These are phyloP conservation scores for Microbotryum intermedium DNA, from an alignment of 1,284 basidiomycete genomes.

Conservation along the genomic window DNA sequence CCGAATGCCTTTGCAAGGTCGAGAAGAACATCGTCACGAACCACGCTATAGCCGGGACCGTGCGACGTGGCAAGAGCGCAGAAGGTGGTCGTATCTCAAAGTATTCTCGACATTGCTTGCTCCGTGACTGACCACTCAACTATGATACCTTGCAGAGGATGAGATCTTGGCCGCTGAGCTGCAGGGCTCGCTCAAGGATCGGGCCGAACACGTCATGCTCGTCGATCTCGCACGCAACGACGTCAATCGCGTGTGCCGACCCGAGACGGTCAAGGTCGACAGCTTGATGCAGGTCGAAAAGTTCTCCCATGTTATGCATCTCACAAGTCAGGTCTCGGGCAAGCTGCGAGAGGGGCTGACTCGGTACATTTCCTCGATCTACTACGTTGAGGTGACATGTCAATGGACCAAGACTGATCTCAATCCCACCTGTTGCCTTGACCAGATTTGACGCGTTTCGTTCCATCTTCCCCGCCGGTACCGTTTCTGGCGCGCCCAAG, in stretches of 20 bases:
- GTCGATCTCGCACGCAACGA: constrained; percentile 99
- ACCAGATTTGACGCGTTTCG: constrained; percentile 92
- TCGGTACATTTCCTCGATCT: constrained; percentile 48
- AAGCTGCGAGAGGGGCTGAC: constrained; percentile 70
- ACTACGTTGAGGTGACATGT: background rate
- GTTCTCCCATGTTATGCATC: constrained; percentile 96
- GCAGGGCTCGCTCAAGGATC: constrained; percentile 79
- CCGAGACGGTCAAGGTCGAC: constrained; percentile 91
- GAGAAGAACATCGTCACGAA: constrained; percentile 87
- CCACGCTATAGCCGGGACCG: constrained; percentile 96
- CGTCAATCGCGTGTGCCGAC: constrained; percentile 93
- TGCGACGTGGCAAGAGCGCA: constrained; percentile 69
- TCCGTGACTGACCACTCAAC: background rate
- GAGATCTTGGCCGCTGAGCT: constrained; percentile 64
- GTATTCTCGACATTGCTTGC: background rate
- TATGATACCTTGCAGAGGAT: constrained; percentile 59
- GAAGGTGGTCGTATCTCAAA: constrained; percentile 54
- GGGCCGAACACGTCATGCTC: constrained; percentile 98
- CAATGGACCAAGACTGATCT: background rate
- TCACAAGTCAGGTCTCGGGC: constrained; percentile 93
- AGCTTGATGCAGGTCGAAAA: constrained; percentile 89
- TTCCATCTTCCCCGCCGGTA: constrained; percentile 98
- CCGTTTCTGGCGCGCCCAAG: constrained; percentile 98
- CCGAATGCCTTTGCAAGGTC: constrained; percentile 96
- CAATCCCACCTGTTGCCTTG: too few relatives aligned